phyloP scores from a whole-genome alignment of 2,329 filamentous ascomycete genomes.

The Escovopsis sp. region DNA sequence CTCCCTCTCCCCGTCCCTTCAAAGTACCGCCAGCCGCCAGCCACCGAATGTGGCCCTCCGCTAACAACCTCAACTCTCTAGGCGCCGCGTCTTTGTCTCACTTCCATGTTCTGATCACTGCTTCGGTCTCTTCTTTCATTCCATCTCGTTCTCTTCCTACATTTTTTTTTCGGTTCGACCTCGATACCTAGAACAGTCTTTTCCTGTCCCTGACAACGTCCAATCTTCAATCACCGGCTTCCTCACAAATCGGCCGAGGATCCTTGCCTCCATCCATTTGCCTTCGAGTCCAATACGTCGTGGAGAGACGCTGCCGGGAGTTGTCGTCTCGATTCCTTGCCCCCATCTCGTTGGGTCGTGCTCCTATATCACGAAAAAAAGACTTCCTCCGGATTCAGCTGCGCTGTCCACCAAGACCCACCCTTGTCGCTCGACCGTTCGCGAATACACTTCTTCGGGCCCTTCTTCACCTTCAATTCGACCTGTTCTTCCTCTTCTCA shows the following conservation, averaged over 20 bases:
- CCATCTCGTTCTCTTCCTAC: slow-evolving; percentile 11
- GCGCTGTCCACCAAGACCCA: slow-evolving; percentile 29
- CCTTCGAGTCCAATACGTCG: slow-evolving; percentile 1
- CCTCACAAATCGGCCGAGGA: slow-evolving; percentile 1
- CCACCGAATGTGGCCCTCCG: slow-evolving; percentile 12
- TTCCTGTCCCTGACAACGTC: slow-evolving; percentile 7
- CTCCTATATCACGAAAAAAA: slow-evolving; percentile 6
- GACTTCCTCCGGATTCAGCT: slow-evolving; percentile 32
- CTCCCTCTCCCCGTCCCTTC: slow-evolving; percentile 1
- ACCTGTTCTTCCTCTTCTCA: slow-evolving; percentile 4
- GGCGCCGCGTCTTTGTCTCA: slow-evolving; percentile 19
- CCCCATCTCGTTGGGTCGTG: slow-evolving; percentile 8
- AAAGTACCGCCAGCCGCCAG: slow-evolving; percentile 10
- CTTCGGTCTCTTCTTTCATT: slow-evolving; percentile 8
- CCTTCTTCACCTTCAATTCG: slow-evolving; percentile 3
- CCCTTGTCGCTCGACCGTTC: slow-evolving; percentile 6
- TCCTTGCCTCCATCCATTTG: neutral
- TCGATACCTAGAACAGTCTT: slow-evolving; percentile 5
- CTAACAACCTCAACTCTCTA: slow-evolving; percentile 5
- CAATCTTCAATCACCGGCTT: slow-evolving; percentile 1
- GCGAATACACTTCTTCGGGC: slow-evolving; percentile 11
- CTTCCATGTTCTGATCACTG: slow-evolving; percentile 9
- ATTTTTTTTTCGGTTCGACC: slow-evolving; percentile 6
- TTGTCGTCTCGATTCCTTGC: slow-evolving; percentile 2
- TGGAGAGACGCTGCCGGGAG: slow-evolving; percentile 1